Conservation (phyloP, 164 flowering plant genomes). For the Santalum album region DNA sequence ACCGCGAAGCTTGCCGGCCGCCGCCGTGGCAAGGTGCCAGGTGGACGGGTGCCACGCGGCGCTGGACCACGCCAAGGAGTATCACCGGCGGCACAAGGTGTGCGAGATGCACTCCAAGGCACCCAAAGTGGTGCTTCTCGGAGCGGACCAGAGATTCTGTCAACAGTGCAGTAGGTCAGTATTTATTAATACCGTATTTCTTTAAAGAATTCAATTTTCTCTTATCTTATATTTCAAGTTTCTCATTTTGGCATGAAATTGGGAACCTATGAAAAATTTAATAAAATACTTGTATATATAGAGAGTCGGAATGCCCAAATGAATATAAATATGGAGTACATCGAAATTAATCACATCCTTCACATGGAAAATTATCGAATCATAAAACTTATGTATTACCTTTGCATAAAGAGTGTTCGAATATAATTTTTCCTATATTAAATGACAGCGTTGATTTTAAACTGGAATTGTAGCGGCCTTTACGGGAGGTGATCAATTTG, state of each 20-base stretch:
- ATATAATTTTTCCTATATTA: too few relatives aligned
- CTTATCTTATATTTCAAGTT: neutral
- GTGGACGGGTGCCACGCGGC: slow-evolving; percentile 62
- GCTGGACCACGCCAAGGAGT: slow-evolving; percentile 49
- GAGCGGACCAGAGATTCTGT: slow-evolving; percentile 62
- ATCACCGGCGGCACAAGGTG: slow-evolving; percentile 71
- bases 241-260: neutral
- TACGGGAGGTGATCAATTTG: too few relatives aligned
- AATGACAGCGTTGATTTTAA: too few relatives aligned
- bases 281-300: too few relatives aligned
- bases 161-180: slow-evolving; percentile 76
- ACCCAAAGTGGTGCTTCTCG: slow-evolving; percentile 50
- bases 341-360: too few relatives aligned
- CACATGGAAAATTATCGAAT: too few relatives aligned
- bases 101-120: slow-evolving; percentile 78
- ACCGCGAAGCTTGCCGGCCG: slow-evolving; percentile 10
- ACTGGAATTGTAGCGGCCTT: too few relatives aligned
- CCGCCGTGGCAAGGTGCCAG: slow-evolving; percentile 50
- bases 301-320: too few relatives aligned
- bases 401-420: too few relatives aligned
- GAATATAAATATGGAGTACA: too few relatives aligned
- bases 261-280: too few relatives aligned
- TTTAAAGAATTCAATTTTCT: neutral
- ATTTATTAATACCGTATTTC: neutral
- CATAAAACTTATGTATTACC: too few relatives aligned